Conservation (phyloP, 371 early-diverging fungal species). For the Umbelopsis sp. region DNA sequence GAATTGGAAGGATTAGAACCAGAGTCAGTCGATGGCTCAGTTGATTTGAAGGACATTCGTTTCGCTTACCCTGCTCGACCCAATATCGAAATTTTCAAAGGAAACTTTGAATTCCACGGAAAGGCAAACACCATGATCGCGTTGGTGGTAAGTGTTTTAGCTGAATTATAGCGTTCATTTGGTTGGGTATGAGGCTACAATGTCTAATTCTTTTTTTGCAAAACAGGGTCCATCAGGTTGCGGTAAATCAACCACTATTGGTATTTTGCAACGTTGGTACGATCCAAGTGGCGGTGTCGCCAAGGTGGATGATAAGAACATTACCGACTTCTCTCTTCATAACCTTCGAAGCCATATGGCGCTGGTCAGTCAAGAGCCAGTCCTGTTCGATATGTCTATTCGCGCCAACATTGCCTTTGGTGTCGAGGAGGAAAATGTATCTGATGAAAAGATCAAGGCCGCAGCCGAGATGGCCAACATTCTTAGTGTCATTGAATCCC, state of each 20-base stretch:
- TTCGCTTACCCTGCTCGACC: slow-evolving; percentile 79
- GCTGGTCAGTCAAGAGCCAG: slow-evolving; percentile 81
- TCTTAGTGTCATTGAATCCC: slow-evolving; percentile 62
- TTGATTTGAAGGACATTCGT: slow-evolving; percentile 49
- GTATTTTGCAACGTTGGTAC: slow-evolving; percentile 77
- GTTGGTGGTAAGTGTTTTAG: slow-evolving; percentile 50
- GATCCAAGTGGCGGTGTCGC: slow-evolving; percentile 59
- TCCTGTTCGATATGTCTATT: slow-evolving; percentile 68
- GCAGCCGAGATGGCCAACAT: slow-evolving; percentile 65
- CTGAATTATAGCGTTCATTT: not conserved
- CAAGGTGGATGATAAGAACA: slow-evolving; percentile 58
- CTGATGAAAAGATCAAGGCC: slow-evolving; percentile 50
- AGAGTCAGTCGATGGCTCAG: slow-evolving; percentile 40
- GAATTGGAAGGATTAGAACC: slow-evolving; percentile 42
- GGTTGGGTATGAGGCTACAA: too few relatives aligned
- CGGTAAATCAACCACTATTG: slow-evolving; percentile 78
- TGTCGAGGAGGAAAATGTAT: slow-evolving; percentile 31
- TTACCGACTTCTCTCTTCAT: slow-evolving; percentile 54
- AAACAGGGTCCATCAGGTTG: slow-evolving; percentile 62
- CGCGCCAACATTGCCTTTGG: slow-evolving; percentile 70
- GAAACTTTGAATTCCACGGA: slow-evolving; percentile 61
- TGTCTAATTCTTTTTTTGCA: not conserved
- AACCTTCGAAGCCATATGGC: slow-evolving; percentile 64
- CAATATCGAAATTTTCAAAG: slow-evolving; percentile 66
- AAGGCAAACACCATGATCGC: slow-evolving; percentile 77